These are phyloP conservation scores for Backusella morwellensis DNA, from an alignment of 192 early-diverging fungal genomes.

Conservation along the genomic window DNA sequence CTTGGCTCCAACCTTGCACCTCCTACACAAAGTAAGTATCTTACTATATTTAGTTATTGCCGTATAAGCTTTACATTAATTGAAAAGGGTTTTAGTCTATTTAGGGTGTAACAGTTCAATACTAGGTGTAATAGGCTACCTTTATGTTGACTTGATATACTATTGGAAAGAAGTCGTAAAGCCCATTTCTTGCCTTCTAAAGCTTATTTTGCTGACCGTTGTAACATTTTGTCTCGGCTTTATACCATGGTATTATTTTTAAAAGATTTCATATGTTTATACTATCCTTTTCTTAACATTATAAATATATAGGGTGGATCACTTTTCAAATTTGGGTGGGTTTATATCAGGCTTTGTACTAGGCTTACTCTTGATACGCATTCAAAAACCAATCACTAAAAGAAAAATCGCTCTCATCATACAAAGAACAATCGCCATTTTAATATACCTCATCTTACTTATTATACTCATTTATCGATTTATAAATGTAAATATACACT, in stretches of 20 bases:
- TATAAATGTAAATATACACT: neutral
- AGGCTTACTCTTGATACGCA: neutral
- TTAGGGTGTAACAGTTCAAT: constrained; percentile 59
- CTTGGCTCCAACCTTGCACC: constrained; percentile 68
- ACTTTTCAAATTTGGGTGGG: constrained; percentile 76
- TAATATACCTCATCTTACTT: neutral
- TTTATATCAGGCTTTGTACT: constrained; percentile 24
- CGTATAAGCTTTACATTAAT: neutral
- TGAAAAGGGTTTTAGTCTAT: constrained; percentile 32
- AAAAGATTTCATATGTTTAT: neutral
- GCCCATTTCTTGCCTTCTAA: constrained; percentile 65
- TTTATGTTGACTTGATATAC: constrained; percentile 75
- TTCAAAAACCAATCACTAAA: neutral
- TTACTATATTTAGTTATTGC: neutral
- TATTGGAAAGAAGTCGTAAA: constrained; percentile 69
- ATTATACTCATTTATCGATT: neutral
- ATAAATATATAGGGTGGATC: constrained; percentile 39
- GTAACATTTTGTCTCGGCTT: constrained; percentile 69
- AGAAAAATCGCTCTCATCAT: neutral
- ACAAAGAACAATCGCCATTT: neutral
- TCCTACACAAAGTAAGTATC: constrained; percentile 39
- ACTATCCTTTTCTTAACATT: neutral
- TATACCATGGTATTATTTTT: constrained; percentile 54
- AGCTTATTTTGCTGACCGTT: constrained; percentile 61
- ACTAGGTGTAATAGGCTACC: constrained; percentile 73